Percentiles rank a stretch among this genome's conserved stretches.
These are phyloP conservation scores for Pestalotiopsis sp. DNA, from an alignment of 2,329 filamentous ascomycete genomes.

Conservation along the genomic window DNA sequence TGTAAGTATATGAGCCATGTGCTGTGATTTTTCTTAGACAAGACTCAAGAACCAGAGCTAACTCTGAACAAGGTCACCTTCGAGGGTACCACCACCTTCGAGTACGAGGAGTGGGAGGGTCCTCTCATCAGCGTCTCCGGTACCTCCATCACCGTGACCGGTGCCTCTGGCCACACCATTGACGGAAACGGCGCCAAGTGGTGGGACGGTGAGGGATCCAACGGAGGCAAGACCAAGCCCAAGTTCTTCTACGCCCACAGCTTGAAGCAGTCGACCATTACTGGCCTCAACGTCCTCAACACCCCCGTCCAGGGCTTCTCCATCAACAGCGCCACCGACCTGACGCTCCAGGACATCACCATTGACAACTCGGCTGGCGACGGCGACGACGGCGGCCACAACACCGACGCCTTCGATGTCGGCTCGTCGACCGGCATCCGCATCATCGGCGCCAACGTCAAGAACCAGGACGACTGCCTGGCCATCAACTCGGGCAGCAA, in stretches of 20 bases:
- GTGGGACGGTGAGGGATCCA: conserved; percentile 64
- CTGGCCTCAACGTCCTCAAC: conserved; percentile 52
- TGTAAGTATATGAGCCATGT: conserved; percentile 25
- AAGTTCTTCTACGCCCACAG: conserved; percentile 61
- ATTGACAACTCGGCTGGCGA: conserved; percentile 61
- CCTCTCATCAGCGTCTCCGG: conserved; percentile 65
- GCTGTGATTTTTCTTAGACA: conserved; percentile 9
- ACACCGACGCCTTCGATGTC: conserved; percentile 54
- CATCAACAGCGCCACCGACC: conserved; percentile 41
- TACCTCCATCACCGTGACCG: conserved; percentile 53
- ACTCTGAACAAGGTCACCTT: conserved; percentile 11
- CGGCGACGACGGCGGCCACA: conserved; percentile 35
- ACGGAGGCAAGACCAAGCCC: conserved; percentile 64
- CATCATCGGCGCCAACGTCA: conserved; percentile 49
- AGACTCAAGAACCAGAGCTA: not conserved
- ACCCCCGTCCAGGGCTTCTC: conserved; percentile 56
- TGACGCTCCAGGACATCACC: conserved; percentile 48
- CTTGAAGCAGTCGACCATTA: conserved; percentile 51
- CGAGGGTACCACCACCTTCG: conserved; percentile 66
- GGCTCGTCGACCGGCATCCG: conserved; percentile 42
- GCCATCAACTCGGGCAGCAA: conserved; percentile 55
- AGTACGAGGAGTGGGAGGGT: conserved; percentile 65
- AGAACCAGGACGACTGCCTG: conserved; percentile 62
- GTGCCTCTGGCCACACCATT: conserved; percentile 52
- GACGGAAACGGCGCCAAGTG: conserved; percentile 58